Evolutionary conservation across 2,329 filamentous ascomycete genomes (phyloP), one percentile per base, ranked within the genome.

Genomic region (Periconia macrospinosa): DNA sequence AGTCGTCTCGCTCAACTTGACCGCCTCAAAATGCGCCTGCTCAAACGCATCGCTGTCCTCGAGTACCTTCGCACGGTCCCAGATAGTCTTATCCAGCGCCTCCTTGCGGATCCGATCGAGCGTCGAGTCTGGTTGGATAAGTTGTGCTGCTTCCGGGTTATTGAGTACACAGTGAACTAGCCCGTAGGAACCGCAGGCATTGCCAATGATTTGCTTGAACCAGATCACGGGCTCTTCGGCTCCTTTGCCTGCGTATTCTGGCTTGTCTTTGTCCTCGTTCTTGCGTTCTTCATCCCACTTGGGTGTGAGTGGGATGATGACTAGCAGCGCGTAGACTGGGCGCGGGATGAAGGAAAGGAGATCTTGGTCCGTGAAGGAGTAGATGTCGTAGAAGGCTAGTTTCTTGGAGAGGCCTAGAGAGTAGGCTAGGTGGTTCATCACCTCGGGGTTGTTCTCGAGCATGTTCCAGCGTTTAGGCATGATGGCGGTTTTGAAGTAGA

Each of bases 141-240:
- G 74, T 14, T 73, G 63, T 19, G 67, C 67, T 2, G 76, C 77
- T 2, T 73, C 68, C 10, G 43, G 43, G 15, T 80, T 77, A 62
- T 86, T 86, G 45, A 76, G 72, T 19, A 84, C 60, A 54, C 76
- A 75, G 62, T 86, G 83, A 2, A 86, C 67, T 1, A 85, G 67
- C 1, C 79, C 82, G 55, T 86, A 84, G n/a, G 81, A 72, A 0
- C 83, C 84, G 60, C 84, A 86, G 0, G 82, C 81, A 60, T 86
- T 75, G 15, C 79, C 76, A 52, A 85, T 84, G 1, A 80, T 85
- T 59, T 86, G 83, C 55, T 76, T 78, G 67, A 83, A 84, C 82
- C 83, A 86, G 19, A 85, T 69, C 5, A 84, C 77, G 0, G 82
- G 81, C 53, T 85, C 82, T 1, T 72, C 58, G 0, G 73, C 66